Evolutionary conservation across 2,329 filamentous ascomycete genomes (phyloP), one percentile per base, ranked within the genome.

Genomic region (Penicillium brasilianum): DNA sequence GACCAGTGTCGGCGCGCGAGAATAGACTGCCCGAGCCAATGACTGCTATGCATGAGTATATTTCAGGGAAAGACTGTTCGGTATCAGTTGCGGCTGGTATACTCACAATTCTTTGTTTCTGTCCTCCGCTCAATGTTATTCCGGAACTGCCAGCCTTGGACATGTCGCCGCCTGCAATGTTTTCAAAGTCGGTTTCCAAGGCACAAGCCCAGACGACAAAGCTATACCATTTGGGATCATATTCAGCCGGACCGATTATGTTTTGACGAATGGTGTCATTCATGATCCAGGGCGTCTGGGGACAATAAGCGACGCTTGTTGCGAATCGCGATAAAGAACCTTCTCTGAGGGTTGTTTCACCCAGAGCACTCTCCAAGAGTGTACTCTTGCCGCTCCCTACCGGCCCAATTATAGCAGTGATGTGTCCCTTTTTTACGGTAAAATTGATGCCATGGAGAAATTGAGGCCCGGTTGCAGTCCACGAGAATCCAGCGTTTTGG

Each of bases 331-430:
- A 44, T 8, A 63, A 34, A 1, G 52, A 30, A 10, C 64, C 66
- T 0, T 57, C 39, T 9, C 18, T 52, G 0, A 63, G n/a, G 16
- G 55, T 28, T 13, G 57, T 62, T 46, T 79, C 77, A 10, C 75
- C 74, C 0, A 79, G 61, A 1, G 77, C 50, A 28, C 65, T 66
- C 53, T 74, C 70, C 10, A 77, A 67, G 10, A 83, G 66, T 0
- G 79, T 79, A n/a, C 79, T 80, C 60, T 82, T 83, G 6, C 80
- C 81, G 58, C 74, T 77, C 6, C 77, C 80, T 20, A 81, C 75
- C 10, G 80, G 78, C 6, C 80, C 80, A 57, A 80, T 69, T 13
- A 82, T 56, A 11, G 66, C 64, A 20, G 60, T 67, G 18, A 63
- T 66, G 1, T 53, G 58, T 7, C 58, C 55, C 7, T 39, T 41